Evolutionary conservation across 352 stramenopile genomes (phyloP).

Genomic region (Phytophthora europaea): DNA sequence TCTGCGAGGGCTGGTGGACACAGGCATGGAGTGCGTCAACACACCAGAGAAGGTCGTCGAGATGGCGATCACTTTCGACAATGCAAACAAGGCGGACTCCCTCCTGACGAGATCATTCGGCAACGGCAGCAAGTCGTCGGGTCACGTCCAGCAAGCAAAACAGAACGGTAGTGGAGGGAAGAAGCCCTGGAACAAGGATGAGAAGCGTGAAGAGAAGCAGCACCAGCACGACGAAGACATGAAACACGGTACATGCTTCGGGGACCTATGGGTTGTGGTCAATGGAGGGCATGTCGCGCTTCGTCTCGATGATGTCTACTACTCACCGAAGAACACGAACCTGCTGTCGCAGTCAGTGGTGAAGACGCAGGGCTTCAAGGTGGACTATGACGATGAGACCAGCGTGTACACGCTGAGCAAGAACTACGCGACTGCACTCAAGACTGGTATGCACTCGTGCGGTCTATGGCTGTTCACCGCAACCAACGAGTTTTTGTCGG

Average conservation of each 20-base stretch:
- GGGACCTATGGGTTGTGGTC: neutral
- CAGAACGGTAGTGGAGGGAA: neutral
- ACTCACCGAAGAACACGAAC: neutral
- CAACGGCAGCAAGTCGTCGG: neutral
- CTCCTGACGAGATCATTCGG: neutral
- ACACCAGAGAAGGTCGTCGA: no score
- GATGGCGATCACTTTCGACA: neutral
- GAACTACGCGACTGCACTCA: neutral
- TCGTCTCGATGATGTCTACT: neutral
- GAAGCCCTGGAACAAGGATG: neutral
- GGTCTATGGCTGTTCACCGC: neutral
- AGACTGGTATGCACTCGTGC: neutral
- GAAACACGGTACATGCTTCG: neutral
- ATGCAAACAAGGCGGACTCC: neutral
- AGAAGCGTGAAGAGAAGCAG: neutral
- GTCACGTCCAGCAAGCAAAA: neutral
- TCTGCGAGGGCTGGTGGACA: no score
- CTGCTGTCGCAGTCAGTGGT: neutral
- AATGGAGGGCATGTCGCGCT: neutral
- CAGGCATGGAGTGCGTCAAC: no score
- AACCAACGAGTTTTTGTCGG: no score
- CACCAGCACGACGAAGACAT: neutral
- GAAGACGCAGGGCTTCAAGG: neutral
- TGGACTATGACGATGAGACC: neutral
- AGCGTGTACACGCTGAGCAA: neutral